Evolutionary conservation across 2,329 filamentous ascomycete species (phyloP).

Genomic region (Calonectria pseudoturangicola): DNA sequence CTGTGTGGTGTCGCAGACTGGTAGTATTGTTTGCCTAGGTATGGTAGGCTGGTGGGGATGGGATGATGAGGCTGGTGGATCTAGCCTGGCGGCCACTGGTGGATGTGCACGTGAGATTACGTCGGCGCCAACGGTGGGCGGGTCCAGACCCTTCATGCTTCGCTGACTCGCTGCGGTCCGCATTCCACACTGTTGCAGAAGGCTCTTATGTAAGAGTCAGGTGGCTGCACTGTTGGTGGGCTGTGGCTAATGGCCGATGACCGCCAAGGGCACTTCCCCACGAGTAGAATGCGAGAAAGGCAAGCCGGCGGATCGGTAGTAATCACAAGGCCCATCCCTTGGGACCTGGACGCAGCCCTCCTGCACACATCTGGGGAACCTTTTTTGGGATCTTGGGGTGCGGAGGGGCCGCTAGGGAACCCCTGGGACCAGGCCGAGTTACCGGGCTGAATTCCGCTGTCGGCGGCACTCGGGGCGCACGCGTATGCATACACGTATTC

Average conservation of each 20-base stretch:
- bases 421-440: constrained; percentile 22
- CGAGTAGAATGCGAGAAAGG: constrained; percentile 2
- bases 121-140: constrained; percentile 38
- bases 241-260: constrained; percentile 33
- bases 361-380: background rate
- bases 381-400: background rate
- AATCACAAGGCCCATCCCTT: constrained; percentile 15
- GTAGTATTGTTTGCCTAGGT: constrained; percentile 26
- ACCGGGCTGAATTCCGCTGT: constrained; percentile 44
- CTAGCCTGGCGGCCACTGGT: constrained; percentile 10
- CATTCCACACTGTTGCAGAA: too few relatives aligned
- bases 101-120: constrained; percentile 54
- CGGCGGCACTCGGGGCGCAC: constrained; percentile 34
- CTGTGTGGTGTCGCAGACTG: constrained; percentile 9
- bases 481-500: constrained; percentile 38
- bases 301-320: constrained; percentile 10
- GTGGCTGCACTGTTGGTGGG: constrained; percentile 25
- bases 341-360: constrained; percentile 2
- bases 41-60: constrained; percentile 34
- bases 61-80: constrained; percentile 42
- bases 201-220: constrained; percentile 31
- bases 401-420: background rate
- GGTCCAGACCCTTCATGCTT: constrained; percentile 6
- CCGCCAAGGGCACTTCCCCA: constrained; percentile 7
- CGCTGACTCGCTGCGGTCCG: background rate